Evolutionary conservation across 768 basidiomycete species (phyloP), one percentile per base, ranked within the genome.

Genomic region (Coprinellus micaceus): DNA sequence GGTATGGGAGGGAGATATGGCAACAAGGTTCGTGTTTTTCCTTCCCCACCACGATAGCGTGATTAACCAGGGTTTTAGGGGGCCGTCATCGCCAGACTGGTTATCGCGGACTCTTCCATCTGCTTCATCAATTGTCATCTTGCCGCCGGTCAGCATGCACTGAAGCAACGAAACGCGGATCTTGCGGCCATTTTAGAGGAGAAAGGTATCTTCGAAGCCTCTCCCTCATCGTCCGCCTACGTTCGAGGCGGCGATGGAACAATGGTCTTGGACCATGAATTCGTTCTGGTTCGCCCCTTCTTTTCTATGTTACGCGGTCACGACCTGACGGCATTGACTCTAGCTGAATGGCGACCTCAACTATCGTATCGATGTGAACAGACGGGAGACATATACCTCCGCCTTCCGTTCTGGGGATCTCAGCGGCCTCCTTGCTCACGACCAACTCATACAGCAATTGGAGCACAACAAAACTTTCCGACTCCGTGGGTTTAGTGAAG

Each of bases 51-150:
- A n/a, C n/a, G n/a, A n/a, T n/a, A n/a, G n/a, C n/a, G n/a, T n/a
- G n/a, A n/a, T n/a, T n/a, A n/a, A n/a, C n/a, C 28, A 47, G 24
- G 50, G 10, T 54, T 52, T 10, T 62, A 94, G 91, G 94, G 94
- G 9, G 94, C 88, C 0, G 94, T 97, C 59, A 82, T 94, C n/a
- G 83, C 89, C 2, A 84, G 95, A 19, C 85, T 97, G 58, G 82
- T 94, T 6, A 79, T 98, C 44, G 94, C 94, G 58, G 94, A 98
- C 68, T 89, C 94, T 1, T 95, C 92, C 0, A 67, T 98, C 13
- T 98, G 96, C 71, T 89, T 97, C 64, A 84, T 98, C 74, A 99
- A 99, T 71, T 94, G 91, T 61, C 96, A 99, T 77, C 81, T 99
- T 57, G 96, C 95, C n/a, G 92, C 93, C 5, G 96, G 96, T 1